Base-by-base conservation (phyloP, 1,139 yeast species). In the Debaryomycetaceae sp. region DNA sequence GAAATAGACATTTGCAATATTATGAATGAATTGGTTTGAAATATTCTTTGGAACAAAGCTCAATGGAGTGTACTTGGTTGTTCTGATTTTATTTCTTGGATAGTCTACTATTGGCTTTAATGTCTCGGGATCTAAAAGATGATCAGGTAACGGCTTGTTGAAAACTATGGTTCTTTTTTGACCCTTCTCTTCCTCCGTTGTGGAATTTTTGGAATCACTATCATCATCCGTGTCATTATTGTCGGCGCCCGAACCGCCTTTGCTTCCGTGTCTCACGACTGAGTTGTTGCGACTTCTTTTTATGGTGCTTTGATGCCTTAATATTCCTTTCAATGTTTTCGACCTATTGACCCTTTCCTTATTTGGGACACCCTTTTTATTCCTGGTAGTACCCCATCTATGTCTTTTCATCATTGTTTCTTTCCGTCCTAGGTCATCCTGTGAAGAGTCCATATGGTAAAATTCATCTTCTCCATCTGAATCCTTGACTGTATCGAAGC, bases 361-460 rank as follows among this genome's bases (percentile, higher is more conserved):
- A 36, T 66, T 64, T 5, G 90, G 89, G 41, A 77, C 72, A n/a
- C 95, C 95, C 51, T 81, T 78, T 50, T 82, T 83, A 57, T 83
- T 81, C 53, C 96, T 76, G 49, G 85, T 87, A 6, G 97, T 89
- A 46, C 97, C 97, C 96, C 96, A 87, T 66, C 97, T 76, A 55
- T 83, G 79, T 56, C 95, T 78, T 56, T 85, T 82, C 82, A 83
- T 83, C 5, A 69, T 65, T 11, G 68, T 59, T 22, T 48, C 55
- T 46, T 43, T 27, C 39, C 37, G 8, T 7, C n/a, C 13, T 34
- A 34, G 2, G 8, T 27, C 31, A 27, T 27, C 31, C 11, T 27
- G 31, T 11, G 31, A 27, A 27, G 31, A 27, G 31, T 27, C 31
- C 31, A 27, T 27, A 27, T 27, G 11, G 11, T 27, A 27, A 4